Conservation (phyloP, 2,329 filamentous ascomycete genomes). For the Seiridium unicorne region DNA sequence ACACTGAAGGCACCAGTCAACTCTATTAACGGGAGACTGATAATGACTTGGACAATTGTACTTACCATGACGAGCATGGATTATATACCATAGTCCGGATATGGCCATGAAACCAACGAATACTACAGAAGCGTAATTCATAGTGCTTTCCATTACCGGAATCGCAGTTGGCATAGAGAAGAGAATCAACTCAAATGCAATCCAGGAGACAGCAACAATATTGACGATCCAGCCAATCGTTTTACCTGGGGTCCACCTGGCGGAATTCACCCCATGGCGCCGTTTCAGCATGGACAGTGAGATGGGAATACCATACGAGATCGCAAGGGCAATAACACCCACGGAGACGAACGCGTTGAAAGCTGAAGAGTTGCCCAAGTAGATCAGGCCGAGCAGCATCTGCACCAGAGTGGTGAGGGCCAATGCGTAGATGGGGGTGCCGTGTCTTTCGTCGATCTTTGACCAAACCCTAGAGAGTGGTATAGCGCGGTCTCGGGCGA, state of each 20-base stretch:
- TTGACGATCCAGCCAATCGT: conserved; percentile 43
- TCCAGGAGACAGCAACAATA: conserved; percentile 46
- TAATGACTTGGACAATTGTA: background rate
- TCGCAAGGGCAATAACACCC: conserved; percentile 54
- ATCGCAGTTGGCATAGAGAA: conserved; percentile 41
- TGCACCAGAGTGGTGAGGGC: conserved; percentile 52
- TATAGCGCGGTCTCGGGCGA: conserved; percentile 58
- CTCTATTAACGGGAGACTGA: too few species aligned
- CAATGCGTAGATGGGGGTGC: conserved; percentile 55
- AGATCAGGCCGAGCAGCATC: conserved; percentile 54
- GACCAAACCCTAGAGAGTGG: conserved; percentile 50
- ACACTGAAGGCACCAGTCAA: conserved; percentile 17
- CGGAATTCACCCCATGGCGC: conserved; percentile 44
- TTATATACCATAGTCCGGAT: conserved; percentile 44
- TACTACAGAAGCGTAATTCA: conserved; percentile 56
- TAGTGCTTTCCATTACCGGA: conserved; percentile 24
- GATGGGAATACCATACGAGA: conserved; percentile 57
- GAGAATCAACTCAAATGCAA: conserved; percentile 48
- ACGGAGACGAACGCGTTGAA: conserved; percentile 56
- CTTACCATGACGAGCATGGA: conserved; percentile 50
- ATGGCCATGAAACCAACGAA: conserved; percentile 39
- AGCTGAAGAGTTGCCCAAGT: conserved; percentile 55
- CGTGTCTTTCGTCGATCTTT: conserved; percentile 48
- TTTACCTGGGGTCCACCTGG: conserved; percentile 44
- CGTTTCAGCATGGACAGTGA: conserved; percentile 44